These are phyloP conservation scores for Astrothelium macrocarpum DNA, from an alignment of 495 filamentous ascomycete species.

Conservation along the genomic window DNA sequence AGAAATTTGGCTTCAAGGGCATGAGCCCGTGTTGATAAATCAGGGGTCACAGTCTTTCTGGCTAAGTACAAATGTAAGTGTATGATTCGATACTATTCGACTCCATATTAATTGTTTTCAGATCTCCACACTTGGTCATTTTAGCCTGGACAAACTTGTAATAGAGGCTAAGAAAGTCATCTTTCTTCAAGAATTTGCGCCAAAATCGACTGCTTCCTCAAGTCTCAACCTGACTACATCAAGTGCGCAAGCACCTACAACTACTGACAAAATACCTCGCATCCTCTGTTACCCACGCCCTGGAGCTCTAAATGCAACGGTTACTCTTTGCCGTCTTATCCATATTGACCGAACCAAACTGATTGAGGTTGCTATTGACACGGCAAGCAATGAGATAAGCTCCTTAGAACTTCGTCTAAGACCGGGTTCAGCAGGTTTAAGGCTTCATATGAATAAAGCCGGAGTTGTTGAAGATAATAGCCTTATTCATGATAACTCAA, in stretches of 20 bases:
- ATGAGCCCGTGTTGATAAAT: conserved; percentile 36
- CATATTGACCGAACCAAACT: conserved; percentile 68
- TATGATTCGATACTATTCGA: not conserved
- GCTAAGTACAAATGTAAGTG: conserved; percentile 42
- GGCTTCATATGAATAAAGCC: conserved; percentile 67
- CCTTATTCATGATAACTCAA: conserved; percentile 44
- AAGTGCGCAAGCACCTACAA: conserved; percentile 28
- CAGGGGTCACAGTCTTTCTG: conserved; percentile 45
- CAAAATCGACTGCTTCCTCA: conserved; percentile 25
- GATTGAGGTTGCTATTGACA: conserved; percentile 61
- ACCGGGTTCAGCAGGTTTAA: conserved; percentile 76
- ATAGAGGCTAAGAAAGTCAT: conserved; percentile 58
- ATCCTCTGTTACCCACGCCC: conserved; percentile 44
- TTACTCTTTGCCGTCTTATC: conserved; percentile 46
- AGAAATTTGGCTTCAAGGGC: conserved; percentile 57
- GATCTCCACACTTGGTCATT: conserved; percentile 63
- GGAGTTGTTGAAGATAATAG: conserved; percentile 48
- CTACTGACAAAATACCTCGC: conserved; percentile 32
- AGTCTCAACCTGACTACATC: conserved; percentile 29
- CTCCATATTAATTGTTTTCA: conserved; percentile 16
- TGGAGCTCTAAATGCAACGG: conserved; percentile 40
- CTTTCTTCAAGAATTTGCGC: conserved; percentile 49
- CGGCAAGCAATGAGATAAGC: conserved; percentile 67
- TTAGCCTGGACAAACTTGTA: conserved; percentile 62
- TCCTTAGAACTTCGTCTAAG: conserved; percentile 61